A percentile compares a stretch with the other conserved stretches of the same genome.
Evolutionary conservation across 1,284 basidiomycete species (phyloP).

Genomic region (Trichosporon coremiiforme): DNA sequence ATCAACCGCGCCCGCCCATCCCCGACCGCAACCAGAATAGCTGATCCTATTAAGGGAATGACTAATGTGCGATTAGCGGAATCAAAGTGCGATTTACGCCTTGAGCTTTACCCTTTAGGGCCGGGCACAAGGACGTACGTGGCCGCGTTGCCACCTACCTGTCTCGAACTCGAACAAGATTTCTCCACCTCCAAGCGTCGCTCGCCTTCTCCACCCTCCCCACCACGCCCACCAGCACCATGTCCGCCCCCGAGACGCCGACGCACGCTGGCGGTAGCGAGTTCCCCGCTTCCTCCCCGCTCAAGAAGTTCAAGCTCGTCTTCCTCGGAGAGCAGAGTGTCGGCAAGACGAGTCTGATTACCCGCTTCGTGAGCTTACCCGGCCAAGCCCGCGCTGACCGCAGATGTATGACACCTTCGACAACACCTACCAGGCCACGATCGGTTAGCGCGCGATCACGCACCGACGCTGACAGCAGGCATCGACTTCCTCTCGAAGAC

Average conservation of each 20-base stretch:
- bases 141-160: constrained; percentile 4
- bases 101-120: background rate
- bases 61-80: background rate
- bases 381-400: constrained; percentile 23
- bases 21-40: background rate
- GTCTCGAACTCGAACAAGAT: constrained; percentile 3
- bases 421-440: constrained; percentile 99
- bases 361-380: constrained; percentile 65
- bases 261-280: constrained; percentile 22
- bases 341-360: constrained; percentile 96
- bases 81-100: background rate
- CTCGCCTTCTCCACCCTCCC: background rate
- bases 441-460: constrained; percentile 59
- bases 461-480: constrained; percentile 51
- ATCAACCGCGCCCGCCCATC: background rate
- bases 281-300: constrained; percentile 59
- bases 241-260: constrained; percentile 25
- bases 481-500: constrained; percentile 99
- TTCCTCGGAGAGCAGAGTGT: constrained; percentile 90
- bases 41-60: background rate
- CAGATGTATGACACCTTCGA: constrained; percentile 99
- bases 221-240: constrained; percentile 15
- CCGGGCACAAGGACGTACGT: background rate
- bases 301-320: constrained; percentile 95
- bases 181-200: constrained; percentile 3